Conservation (phyloP, 2,329 filamentous ascomycete species). For the Cryphonectria japonica region DNA sequence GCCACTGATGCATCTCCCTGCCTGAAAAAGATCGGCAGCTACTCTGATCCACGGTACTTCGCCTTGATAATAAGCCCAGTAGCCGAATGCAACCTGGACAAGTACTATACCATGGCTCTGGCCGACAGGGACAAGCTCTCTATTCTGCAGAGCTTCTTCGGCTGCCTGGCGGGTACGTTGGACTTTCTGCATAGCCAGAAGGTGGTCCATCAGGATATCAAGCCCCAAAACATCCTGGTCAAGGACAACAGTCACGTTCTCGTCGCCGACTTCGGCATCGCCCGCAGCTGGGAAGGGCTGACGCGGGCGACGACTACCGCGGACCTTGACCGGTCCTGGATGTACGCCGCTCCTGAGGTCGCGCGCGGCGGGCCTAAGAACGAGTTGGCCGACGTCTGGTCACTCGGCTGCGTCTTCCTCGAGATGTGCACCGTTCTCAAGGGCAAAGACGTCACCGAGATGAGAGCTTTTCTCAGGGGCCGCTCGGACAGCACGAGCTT, state of each 20-base stretch:
- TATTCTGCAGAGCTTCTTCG: too few species aligned
- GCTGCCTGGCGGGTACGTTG: too few species aligned
- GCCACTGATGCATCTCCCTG: too few species aligned
- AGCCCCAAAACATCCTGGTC: constrained; percentile 30
- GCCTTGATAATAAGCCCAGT: too few species aligned
- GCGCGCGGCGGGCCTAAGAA: neutral
- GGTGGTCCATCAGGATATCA: constrained; percentile 27
- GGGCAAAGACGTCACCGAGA: neutral
- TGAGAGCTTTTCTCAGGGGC: too few species aligned
- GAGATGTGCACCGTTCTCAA: neutral
- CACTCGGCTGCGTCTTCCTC: constrained; percentile 8
- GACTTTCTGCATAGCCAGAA: too few species aligned
- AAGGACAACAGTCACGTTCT: constrained; percentile 14
- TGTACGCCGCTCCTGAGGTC: constrained; percentile 7
- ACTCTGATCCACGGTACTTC: too few species aligned
- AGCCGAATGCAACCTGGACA: too few species aligned
- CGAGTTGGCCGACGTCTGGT: constrained; percentile 8
- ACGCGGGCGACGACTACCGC: neutral
- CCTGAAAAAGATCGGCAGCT: too few species aligned
- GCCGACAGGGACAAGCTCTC: too few species aligned
- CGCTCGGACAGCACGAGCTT: too few species aligned
- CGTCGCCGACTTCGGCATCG: constrained; percentile 28
- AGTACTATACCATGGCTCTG: too few species aligned
- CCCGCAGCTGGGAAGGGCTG: neutral
- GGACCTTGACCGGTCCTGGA: neutral